A percentile compares a stretch with the other conserved stretches of the same genome.
These are phyloP conservation scores for Gentiana macrophylla DNA, from an alignment of 257 asterid species.

Conservation along the genomic window DNA sequence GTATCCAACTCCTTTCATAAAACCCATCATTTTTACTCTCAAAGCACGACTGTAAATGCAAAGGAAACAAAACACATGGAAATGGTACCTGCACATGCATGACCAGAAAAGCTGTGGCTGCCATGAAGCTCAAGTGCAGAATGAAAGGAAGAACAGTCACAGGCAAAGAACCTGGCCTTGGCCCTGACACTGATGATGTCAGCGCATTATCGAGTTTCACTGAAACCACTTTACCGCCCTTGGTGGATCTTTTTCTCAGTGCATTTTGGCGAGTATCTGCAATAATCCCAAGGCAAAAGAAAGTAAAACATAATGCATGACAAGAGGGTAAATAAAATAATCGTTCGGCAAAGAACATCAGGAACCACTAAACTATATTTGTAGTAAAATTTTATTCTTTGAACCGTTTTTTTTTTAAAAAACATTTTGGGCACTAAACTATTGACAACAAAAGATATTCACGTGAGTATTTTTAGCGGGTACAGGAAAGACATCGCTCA, in stretches of 20 bases:
- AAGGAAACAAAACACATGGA: neutral
- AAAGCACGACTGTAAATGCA: neutral
- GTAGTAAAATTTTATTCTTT: no score
- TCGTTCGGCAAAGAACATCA: no score
- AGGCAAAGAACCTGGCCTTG: conserved; percentile 25
- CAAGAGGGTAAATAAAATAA: no score
- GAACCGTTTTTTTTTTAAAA: no score
- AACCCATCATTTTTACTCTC: no score
- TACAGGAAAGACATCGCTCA: no score
- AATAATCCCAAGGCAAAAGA: conserved; percentile 8
- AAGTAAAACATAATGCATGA: conserved; percentile 6
- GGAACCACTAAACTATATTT: no score
- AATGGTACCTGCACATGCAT: conserved; percentile 86
- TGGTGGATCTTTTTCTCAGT: conserved; percentile 35
- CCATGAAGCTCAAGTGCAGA: conserved; percentile 77
- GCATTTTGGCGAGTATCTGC: conserved; percentile 30
- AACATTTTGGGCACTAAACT: no score
- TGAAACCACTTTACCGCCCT: conserved; percentile 16
- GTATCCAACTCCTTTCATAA: no score
- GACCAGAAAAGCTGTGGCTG: conserved; percentile 64
- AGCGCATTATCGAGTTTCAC: conserved; percentile 22
- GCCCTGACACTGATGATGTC: conserved; percentile 14
- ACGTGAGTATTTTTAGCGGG: no score
- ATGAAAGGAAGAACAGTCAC: conserved; percentile 59
- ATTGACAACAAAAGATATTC: no score